A percentile compares a stretch with the other conserved stretches of the same genome.
These are phyloP conservation scores for Funneliformis caledonium DNA, from an alignment of 371 early-diverging fungal genomes.

Conservation along the genomic window DNA sequence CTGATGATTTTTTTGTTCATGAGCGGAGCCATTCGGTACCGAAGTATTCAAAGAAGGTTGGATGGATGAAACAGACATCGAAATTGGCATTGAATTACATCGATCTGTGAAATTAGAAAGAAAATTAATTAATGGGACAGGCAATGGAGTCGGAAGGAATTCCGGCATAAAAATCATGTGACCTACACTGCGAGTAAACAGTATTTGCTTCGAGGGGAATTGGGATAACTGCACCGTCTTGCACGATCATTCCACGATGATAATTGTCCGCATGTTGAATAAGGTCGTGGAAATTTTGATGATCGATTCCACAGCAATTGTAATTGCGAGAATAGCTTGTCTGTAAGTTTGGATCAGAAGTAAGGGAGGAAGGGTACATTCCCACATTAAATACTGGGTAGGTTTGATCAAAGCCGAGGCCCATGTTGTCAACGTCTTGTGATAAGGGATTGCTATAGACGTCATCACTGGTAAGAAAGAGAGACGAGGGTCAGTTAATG, in stretches of 20 bases:
- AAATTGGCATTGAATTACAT: neutral
- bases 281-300: neutral
- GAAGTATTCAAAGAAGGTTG: neutral
- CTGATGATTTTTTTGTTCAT: neutral
- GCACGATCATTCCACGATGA: neutral
- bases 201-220: neutral
- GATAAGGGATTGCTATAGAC: neutral
- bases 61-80: neutral
- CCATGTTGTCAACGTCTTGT: neutral
- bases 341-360: neutral
- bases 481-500: neutral
- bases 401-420: neutral
- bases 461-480: neutral
- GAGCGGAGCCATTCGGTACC: neutral
- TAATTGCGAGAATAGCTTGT: neutral
- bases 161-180: neutral
- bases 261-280: neutral
- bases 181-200: neutral
- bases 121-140: neutral
- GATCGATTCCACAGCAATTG: slow-evolving; percentile 10
- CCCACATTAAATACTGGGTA: neutral
- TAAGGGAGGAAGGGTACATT: neutral
- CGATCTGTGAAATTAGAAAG: neutral
- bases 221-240: neutral
- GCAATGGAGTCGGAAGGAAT: neutral